Base-by-base conservation (phyloP, 768 basidiomycete genomes). In the Lactarius sp. region DNA sequence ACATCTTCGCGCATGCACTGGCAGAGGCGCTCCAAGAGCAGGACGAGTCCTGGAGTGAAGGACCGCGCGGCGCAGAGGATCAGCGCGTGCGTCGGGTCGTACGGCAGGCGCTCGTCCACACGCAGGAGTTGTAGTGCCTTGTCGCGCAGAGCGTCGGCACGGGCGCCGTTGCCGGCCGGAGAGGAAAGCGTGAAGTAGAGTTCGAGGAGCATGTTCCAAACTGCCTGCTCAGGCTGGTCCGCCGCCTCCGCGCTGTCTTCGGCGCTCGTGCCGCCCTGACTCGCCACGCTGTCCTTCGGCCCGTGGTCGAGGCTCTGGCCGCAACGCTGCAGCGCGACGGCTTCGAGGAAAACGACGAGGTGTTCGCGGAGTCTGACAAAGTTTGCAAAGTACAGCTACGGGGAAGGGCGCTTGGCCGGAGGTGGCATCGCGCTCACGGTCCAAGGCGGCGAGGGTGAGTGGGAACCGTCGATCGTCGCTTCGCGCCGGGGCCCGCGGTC, bases 1-100 rank as follows among this genome's bases (percentile, higher is more conserved):
- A 98, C 86, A 68, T 97, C 95, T 69, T 98, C 96, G 72, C 92
- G 92, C 96, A 97, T 95, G 8, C 94, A n/a, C n/a, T n/a, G n/a
- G n/a, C n/a, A n/a, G 77, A 94, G 79, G 65, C 83, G 85, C 76
- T 97, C 96, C 92, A 94, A 98, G 2, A 98, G 79, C 5, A 91
- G 75, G 3, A 98, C 89, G 12, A 96, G 81, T 1, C 97, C 97
- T 0, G 84, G 82, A 0, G 87, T 94, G 69, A 94, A 97, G 13
- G 77, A 80, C 46, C 84, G 81, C 33, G 86, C 92, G 8, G 94
- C 93, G 75, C 96, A 98, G 1, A 99, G 81, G 44, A 99, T 90
- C n/a, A 98, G 78, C 3, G 94, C 97, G 71, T 98, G 96, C 47
- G 85, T 94, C 3, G 84, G 80, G 70, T 99, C 96, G 71, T 92